A percentile compares a stretch with the other conserved stretches of the same genome.
phyloP scores from a whole-genome alignment of 208 protist species.

The Trypanosoma brucei region DNA sequence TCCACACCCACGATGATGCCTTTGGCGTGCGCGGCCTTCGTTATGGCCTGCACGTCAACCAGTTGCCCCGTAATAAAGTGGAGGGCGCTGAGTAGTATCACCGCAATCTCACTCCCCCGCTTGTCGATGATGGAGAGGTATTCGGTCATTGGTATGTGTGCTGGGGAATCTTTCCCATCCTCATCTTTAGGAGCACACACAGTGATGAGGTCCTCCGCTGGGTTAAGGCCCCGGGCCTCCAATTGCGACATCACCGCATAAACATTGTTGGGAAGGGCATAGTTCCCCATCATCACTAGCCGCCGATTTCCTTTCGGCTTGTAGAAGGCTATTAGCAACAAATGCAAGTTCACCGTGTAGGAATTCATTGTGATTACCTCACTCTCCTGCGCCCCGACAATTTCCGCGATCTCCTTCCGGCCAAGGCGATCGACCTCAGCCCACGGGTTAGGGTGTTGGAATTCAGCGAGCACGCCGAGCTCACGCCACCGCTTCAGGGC shows the following conservation, averaged over 20 bases:
- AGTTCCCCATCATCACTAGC: slow-evolving; percentile 91
- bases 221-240: slow-evolving; percentile 68
- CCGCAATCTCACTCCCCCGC: slow-evolving; percentile 78
- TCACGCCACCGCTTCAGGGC: slow-evolving; percentile 91
- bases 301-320: slow-evolving; percentile 68
- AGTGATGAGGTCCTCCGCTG: slow-evolving; percentile 47
- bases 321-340: slow-evolving; percentile 92
- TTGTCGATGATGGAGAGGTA: slow-evolving; percentile 81
- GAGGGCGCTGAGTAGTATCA: slow-evolving; percentile 87
- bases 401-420: slow-evolving; percentile 45
- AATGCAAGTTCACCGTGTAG: slow-evolving; percentile 92
- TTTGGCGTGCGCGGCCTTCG: slow-evolving; percentile 69
- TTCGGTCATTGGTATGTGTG: slow-evolving; percentile 63
- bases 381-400: slow-evolving; percentile 81
- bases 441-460: slow-evolving; percentile 81
- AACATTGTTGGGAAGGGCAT: slow-evolving; percentile 60
- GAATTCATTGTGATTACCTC: slow-evolving; percentile 93
- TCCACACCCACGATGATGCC: slow-evolving; percentile 90
- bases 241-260: slow-evolving; percentile 90
- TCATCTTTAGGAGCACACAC: slow-evolving; percentile 50
- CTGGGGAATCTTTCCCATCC: slow-evolving; percentile 21
- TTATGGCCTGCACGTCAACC: slow-evolving; percentile 91
- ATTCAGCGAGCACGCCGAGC: slow-evolving; percentile 72
- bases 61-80: slow-evolving; percentile 94
- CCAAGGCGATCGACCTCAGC: slow-evolving; percentile 76